phyloP scores from a whole-genome alignment of 140 eudicot species.

The Ambrosia hybrid region DNA sequence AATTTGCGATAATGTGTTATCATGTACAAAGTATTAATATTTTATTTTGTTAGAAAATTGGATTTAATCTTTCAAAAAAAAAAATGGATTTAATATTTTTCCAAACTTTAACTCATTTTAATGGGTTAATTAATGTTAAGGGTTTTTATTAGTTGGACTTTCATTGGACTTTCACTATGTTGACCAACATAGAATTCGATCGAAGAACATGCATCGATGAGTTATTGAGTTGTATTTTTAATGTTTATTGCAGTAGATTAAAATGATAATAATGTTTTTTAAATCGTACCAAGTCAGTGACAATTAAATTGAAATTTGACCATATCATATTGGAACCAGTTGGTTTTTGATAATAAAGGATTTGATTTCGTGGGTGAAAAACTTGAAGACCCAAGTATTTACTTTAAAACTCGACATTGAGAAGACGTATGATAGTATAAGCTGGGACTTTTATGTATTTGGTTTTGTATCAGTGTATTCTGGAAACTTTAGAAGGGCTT shows the following conservation, averaged over 20 bases:
- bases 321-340: too few relatives aligned
- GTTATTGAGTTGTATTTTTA: background rate
- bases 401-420: too few relatives aligned
- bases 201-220: background rate
- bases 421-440: too few relatives aligned
- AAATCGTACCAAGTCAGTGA: too few relatives aligned
- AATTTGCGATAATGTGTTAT: conserved; percentile 5
- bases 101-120: background rate
- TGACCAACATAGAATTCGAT: background rate
- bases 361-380: too few relatives aligned
- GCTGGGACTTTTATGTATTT: too few relatives aligned
- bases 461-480: too few relatives aligned
- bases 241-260: background rate
- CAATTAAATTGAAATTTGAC: too few relatives aligned
- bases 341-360: too few relatives aligned
- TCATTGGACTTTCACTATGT: background rate
- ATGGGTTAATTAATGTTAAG: conserved; percentile 9
- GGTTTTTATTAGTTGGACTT: background rate
- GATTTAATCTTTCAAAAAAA: background rate
- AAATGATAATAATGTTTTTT: background rate
- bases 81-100: conserved; percentile 8
- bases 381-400: too few relatives aligned
- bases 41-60: background rate
- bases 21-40: background rate
- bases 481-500: too few relatives aligned